Evolutionary conservation across 192 early-diverging fungal species (phyloP), one percentile per base, ranked within the genome.

Genomic region (Funneliformis mosseae): DNA sequence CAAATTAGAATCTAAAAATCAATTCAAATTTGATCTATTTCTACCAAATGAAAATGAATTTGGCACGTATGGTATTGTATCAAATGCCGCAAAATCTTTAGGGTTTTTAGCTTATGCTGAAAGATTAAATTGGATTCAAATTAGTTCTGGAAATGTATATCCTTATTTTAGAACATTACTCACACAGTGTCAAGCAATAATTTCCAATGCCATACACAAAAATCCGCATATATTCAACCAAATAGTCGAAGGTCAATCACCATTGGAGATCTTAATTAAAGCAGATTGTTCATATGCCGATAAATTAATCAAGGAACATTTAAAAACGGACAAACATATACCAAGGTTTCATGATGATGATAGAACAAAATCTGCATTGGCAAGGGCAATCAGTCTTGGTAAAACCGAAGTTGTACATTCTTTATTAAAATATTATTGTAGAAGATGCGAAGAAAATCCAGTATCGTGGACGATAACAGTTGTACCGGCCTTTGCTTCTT

Each of bases 191-290:
- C 39, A 46, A n/a, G 4, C 39, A 1, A 48, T 73, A 45, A 27
- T 73, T 73, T 42, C 8, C 18, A 21, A 73, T 41, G 28, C 71
- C 4, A 73, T 73, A 25, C 41, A 43, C 23, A 23, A 42, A 25
- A 8, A 73, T 48, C 23, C 71, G 23, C 41, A 73, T 73, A 11
- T 73, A 33, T 73, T 73, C n/a, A 73, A 73, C 21, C 71, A 73
- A 21, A 73, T 73, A 42, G 39, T 48, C 11, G 23, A 73, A 12
- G 71, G 71, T 42, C 71, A 73, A 73, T 73, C 71, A 23, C 71
- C 71, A 18, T 73, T 73, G n/a, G 71, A 73, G 45, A 46, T 73
- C 46, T 48, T 73, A 43, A 73, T 73, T 27, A 73, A 46, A 46
- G 39, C 28, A 27, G 71, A 73, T 46, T 73, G 71, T 46, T 18